phyloP scores from a whole-genome alignment of 371 early-diverging fungal genomes.

The Rhizopus delemar region DNA sequence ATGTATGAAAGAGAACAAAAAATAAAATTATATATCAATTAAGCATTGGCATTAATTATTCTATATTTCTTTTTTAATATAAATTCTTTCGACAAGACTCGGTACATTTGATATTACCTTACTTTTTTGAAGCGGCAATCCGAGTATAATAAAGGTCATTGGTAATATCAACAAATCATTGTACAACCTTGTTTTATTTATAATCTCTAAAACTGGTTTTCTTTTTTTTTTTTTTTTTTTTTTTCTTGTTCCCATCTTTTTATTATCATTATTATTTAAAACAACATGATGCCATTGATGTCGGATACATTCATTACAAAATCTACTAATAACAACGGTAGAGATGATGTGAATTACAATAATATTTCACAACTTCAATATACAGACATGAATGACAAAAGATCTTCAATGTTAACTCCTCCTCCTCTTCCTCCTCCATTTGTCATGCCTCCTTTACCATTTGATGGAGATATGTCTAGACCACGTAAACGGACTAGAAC shows the following conservation, averaged over 20 bases:
- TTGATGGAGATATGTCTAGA: slow-evolving; percentile 24
- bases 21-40: no score
- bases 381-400: not conserved
- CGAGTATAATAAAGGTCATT: not conserved
- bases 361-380: not conserved
- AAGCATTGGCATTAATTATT: no score
- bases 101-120: no score
- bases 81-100: no score
- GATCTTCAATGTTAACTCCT: slow-evolving; percentile 4
- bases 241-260: slow-evolving; percentile 1
- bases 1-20: no score
- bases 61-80: no score
- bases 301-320: not conserved
- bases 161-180: slow-evolving; percentile 4
- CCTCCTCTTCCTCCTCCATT: slow-evolving; percentile 19
- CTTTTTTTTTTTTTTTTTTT: slow-evolving; percentile 5
- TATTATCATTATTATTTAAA: slow-evolving; percentile 4
- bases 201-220: slow-evolving; percentile 9
- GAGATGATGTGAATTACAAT: not conserved
- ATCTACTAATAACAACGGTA: not conserved
- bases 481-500: slow-evolving; percentile 71
- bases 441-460: slow-evolving; percentile 7
- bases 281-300: not conserved
- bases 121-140: not conserved
- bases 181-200: slow-evolving; percentile 23